phyloP scores from a whole-genome alignment of 106 monocot genomes.

The Xerophyta viscosa region DNA sequence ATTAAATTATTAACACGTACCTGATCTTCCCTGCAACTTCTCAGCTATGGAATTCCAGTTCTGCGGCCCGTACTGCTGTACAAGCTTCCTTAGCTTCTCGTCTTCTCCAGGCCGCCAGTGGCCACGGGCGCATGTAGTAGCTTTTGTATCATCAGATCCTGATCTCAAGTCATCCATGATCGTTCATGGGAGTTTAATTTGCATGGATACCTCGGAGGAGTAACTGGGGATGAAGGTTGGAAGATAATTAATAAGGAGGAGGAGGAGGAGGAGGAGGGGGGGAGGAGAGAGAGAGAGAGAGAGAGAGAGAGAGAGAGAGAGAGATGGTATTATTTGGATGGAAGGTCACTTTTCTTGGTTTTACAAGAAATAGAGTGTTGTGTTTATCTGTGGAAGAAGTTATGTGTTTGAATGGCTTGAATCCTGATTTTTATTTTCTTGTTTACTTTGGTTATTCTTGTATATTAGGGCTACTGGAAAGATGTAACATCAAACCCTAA shows the following conservation, averaged over 20 bases:
- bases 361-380: conserved; percentile 18
- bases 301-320: not conserved
- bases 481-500: too few relatives aligned
- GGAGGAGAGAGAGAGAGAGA: not conserved
- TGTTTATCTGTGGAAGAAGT: too few relatives aligned
- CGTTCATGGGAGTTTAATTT: not conserved
- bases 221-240: conserved; percentile 1
- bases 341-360: conserved; percentile 46
- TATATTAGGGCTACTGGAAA: too few relatives aligned
- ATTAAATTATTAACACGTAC: too few relatives aligned
- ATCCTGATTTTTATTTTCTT: too few relatives aligned
- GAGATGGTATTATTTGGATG: conserved; percentile 43
- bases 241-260: not conserved
- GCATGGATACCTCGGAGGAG: too few relatives aligned
- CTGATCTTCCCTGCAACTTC: conserved; percentile 81
- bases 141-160: conserved; percentile 7
- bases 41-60: conserved; percentile 90
- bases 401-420: too few relatives aligned
- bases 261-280: not conserved
- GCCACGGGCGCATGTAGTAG: conserved; percentile 39
- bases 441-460: too few relatives aligned
- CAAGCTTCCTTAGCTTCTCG: conserved; percentile 57
- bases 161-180: conserved; percentile 8
- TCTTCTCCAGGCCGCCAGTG: conserved; percentile 88
- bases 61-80: conserved; percentile 65